Conservation (phyloP, 257 asterid genomes). For the Penstemon eatonii region DNA sequence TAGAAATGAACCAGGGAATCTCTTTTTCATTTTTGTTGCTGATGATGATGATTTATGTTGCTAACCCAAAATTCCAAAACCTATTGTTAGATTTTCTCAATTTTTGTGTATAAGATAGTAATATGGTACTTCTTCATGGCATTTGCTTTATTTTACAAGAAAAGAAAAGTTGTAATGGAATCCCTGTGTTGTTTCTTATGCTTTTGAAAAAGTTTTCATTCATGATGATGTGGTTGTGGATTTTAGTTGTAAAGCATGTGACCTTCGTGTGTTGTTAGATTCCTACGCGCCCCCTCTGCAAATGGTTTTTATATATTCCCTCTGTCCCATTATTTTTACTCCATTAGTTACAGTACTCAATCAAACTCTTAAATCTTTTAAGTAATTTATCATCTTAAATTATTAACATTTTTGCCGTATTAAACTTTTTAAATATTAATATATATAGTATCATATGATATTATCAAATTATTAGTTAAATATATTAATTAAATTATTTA, state of each 20-base stretch:
- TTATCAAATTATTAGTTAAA: too few species aligned
- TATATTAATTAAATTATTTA: too few species aligned
- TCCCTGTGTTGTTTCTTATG: conserved; percentile 9
- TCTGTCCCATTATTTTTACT: too few species aligned
- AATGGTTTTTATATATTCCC: background rate
- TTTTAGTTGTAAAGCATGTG: conserved; percentile 24
- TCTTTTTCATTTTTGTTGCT: background rate
- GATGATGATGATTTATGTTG: background rate
- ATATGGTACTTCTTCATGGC: conserved; percentile 6
- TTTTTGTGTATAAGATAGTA: background rate
- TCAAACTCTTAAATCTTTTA: too few species aligned
- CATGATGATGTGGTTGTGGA: conserved; percentile 28
- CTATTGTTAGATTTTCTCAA: background rate
- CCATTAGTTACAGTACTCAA: too few species aligned
- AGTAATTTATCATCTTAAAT: too few species aligned
- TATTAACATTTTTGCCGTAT: too few species aligned
- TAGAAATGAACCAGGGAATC: conserved; percentile 16
- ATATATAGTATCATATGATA: too few species aligned
- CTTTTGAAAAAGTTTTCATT: conserved; percentile 20
- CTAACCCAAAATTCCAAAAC: background rate
- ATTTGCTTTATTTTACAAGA: conserved; percentile 2
- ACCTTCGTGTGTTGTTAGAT: conserved; percentile 8
- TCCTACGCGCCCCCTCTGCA: background rate
- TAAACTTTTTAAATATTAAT: too few species aligned
- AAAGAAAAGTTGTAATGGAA: conserved; percentile 9